Percentiles rank a stretch among this genome's conserved stretches.
Evolutionary conservation across 495 filamentous ascomycete species (phyloP).

Genomic region (Penicillium paradoxum): DNA sequence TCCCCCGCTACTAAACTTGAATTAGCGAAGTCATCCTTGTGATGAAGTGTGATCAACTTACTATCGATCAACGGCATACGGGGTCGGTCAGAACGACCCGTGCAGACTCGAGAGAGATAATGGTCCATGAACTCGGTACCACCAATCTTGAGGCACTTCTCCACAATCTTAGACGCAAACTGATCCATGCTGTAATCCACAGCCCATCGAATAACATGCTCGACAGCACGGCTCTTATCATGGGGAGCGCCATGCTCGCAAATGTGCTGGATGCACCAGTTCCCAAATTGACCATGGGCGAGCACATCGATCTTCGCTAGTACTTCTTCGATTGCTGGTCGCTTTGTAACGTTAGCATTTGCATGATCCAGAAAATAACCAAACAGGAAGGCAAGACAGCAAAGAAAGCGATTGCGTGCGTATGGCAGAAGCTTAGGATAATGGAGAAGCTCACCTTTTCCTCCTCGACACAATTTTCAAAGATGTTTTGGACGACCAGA

Average conservation of each 20-base stretch:
- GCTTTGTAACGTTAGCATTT: conserved; percentile 52
- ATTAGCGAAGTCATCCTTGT: conserved; percentile 22
- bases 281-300: conserved; percentile 97
- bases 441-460: conserved; percentile 68
- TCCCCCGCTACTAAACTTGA: conserved; percentile 71
- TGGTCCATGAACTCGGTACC: conserved; percentile 84
- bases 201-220: conserved; percentile 88
- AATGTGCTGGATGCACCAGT: conserved; percentile 99
- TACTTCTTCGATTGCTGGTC: conserved; percentile 94
- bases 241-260: conserved; percentile 92
- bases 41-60: conserved; percentile 35
- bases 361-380: background rate
- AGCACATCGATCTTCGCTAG: conserved; percentile 90
- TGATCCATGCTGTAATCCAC: conserved; percentile 99
- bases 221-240: conserved; percentile 88
- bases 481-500: conserved; percentile 97
- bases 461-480: conserved; percentile 97
- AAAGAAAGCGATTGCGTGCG: background rate
- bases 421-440: background rate
- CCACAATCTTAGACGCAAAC: conserved; percentile 97
- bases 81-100: conserved; percentile 82
- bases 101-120: conserved; percentile 91
- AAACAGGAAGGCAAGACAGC: background rate
- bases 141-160: conserved; percentile 98
- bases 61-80: conserved; percentile 97